Conservation (phyloP, 2,329 filamentous ascomycete genomes). For the Penicillium sclerotigenum region DNA sequence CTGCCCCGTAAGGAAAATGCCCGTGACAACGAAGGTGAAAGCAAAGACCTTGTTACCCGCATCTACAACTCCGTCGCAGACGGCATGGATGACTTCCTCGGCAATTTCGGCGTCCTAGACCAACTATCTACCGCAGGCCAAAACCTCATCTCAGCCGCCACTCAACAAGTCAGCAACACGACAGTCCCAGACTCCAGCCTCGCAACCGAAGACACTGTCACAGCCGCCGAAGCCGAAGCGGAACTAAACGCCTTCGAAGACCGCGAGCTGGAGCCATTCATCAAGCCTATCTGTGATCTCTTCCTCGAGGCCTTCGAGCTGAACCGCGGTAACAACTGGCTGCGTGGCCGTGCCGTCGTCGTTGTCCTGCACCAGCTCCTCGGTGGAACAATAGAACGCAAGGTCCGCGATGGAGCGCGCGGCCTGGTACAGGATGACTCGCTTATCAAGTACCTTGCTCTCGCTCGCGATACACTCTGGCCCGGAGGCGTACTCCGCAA, state of each 20-base stretch:
- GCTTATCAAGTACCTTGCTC: conserved; percentile 69
- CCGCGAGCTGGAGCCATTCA: conserved; percentile 86
- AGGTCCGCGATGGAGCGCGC: conserved; percentile 81
- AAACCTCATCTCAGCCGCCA: conserved; percentile 63
- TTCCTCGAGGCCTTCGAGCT: conserved; percentile 95
- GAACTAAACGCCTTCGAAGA: conserved; percentile 92
- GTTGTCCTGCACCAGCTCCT: conserved; percentile 94
- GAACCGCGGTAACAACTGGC: conserved; percentile 94
- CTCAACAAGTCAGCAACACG: conserved; percentile 48
- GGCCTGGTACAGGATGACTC: conserved; percentile 73
- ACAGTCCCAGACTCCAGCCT: conserved; percentile 46
- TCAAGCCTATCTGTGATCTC: conserved; percentile 96
- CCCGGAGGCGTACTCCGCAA: conserved; percentile 55
- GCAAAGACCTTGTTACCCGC: conserved; percentile 78
- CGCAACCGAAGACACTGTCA: conserved; percentile 48
- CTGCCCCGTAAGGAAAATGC: conserved; percentile 62
- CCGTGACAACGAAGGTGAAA: conserved; percentile 58
- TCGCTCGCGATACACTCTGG: conserved; percentile 78
- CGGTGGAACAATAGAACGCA: conserved; percentile 92
- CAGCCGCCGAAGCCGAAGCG: conserved; percentile 76
- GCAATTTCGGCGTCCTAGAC: conserved; percentile 92
- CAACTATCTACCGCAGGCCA: conserved; percentile 91
- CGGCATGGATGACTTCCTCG: conserved; percentile 95
- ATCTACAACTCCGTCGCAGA: conserved; percentile 97
- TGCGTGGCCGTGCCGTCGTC: conserved; percentile 90